These are phyloP conservation scores for Lepidopterella palustris DNA, from an alignment of 495 filamentous ascomycete genomes.

Conservation along the genomic window DNA sequence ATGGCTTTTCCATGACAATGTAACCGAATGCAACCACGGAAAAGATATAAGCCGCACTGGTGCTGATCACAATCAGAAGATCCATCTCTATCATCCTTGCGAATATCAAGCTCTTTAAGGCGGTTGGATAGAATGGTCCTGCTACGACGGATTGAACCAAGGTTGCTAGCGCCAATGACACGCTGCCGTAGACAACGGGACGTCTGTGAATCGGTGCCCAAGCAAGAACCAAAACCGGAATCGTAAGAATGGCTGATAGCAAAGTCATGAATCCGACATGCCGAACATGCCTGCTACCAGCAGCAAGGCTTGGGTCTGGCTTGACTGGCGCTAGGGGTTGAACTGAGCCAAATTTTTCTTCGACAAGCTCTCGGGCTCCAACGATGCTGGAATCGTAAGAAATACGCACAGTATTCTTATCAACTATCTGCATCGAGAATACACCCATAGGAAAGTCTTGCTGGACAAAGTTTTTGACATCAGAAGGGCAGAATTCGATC, in stretches of 20 bases:
- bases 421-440: background rate
- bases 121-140: conserved; percentile 62
- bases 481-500: conserved; percentile 19
- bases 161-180: conserved; percentile 58
- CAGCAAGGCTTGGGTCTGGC: conserved; percentile 43
- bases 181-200: conserved; percentile 44
- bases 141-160: conserved; percentile 59
- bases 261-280: conserved; percentile 52
- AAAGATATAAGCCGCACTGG: conserved; percentile 64
- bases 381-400: conserved; percentile 6
- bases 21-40: conserved; percentile 63
- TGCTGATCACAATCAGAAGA: conserved; percentile 66
- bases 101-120: conserved; percentile 57
- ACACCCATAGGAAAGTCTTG: conserved; percentile 11
- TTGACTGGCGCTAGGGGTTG: conserved; percentile 7
- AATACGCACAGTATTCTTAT: conserved; percentile 4
- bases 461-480: conserved; percentile 1
- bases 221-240: conserved; percentile 67
- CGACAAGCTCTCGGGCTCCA: conserved; percentile 11
- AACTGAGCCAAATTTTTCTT: background rate
- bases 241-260: conserved; percentile 53
- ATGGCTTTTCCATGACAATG: conserved; percentile 40
- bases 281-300: conserved; percentile 55
- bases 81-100: conserved; percentile 69
- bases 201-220: conserved; percentile 55